Conservation (phyloP, 805 yeast species). For the Barnettozyma botsteinii region DNA sequence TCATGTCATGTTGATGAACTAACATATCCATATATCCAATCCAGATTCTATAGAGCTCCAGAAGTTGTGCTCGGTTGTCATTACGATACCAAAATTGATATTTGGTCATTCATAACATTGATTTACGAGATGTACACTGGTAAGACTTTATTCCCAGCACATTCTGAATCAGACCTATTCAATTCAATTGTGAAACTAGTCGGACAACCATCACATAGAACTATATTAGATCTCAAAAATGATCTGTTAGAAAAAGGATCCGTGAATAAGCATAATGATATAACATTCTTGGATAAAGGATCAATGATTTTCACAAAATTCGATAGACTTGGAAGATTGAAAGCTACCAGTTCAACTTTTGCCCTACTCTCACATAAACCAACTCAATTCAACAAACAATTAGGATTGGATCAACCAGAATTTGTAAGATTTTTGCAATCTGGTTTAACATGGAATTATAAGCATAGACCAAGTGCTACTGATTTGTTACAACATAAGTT, state of each 20-base stretch:
- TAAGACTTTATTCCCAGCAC: conserved; percentile 78
- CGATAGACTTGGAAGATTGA: conserved; percentile 23
- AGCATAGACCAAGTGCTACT: conserved; percentile 47
- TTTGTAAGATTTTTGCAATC: conserved; percentile 26
- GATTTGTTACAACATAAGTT: conserved; percentile 52
- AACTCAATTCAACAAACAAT: conserved; percentile 12
- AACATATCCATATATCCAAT: conserved; percentile 79
- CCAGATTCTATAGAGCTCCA: conserved; percentile 75
- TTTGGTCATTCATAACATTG: conserved; percentile 89
- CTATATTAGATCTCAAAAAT: conserved; percentile 35
- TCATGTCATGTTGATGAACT: conserved; percentile 56
- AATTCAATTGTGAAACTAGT: conserved; percentile 66
- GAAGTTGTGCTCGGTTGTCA: conserved; percentile 66
- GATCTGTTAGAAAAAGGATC: conserved; percentile 33
- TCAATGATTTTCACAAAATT: conserved; percentile 36
- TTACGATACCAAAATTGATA: conserved; percentile 77
- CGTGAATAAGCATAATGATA: conserved; percentile 21
- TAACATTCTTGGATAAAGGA: conserved; percentile 17
- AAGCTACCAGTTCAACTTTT: conserved; percentile 11
- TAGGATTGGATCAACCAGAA: conserved; percentile 7
- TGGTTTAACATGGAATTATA: conserved; percentile 42
- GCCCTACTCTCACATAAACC: conserved; percentile 11
- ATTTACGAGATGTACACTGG: conserved; percentile 88
- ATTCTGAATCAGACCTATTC: conserved; percentile 75
- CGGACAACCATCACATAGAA: conserved; percentile 66